These are phyloP conservation scores for Microsporum ferrugineum DNA, from an alignment of 2,329 filamentous ascomycete genomes.

Conservation along the genomic window DNA sequence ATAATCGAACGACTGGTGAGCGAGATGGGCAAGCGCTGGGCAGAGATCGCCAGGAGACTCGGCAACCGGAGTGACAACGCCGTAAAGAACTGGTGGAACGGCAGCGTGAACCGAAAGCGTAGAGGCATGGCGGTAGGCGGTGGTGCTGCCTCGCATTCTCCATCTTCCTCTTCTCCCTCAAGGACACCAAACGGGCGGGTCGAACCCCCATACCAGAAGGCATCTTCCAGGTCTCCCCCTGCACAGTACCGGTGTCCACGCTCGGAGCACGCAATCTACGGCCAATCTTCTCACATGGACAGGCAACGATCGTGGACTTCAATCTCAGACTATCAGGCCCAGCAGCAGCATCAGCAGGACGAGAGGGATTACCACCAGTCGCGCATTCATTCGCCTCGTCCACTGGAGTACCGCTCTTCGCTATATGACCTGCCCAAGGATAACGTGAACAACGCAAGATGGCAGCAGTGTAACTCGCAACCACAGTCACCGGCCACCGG, in stretches of 20 bases:
- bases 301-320: constrained; percentile 25
- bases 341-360: neutral
- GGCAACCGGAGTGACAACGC: constrained; percentile 84
- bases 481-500: constrained; percentile 12
- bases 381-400: neutral
- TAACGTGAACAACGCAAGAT: neutral
- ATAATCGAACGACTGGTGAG: constrained; percentile 66
- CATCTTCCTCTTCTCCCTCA: constrained; percentile 18
- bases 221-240: constrained; percentile 4
- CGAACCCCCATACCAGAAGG: constrained; percentile 27
- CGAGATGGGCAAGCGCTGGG: constrained; percentile 78
- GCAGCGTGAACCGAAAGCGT: constrained; percentile 70
- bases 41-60: constrained; percentile 74
- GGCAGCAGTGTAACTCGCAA: constrained; percentile 2
- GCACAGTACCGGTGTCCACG: neutral
- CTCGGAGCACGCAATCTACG: neutral
- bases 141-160: constrained; percentile 14
- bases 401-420: neutral
- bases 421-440: neutral
- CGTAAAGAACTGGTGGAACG: constrained; percentile 98
- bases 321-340: constrained; percentile 17
- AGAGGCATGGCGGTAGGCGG: constrained; percentile 22
- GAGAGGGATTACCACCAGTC: neutral
- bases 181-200: constrained; percentile 29
- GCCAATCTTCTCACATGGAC: constrained; percentile 11